These are phyloP conservation scores for Martensiomyces pterosporus DNA, from an alignment of 192 early-diverging fungal genomes.

Conservation along the genomic window DNA sequence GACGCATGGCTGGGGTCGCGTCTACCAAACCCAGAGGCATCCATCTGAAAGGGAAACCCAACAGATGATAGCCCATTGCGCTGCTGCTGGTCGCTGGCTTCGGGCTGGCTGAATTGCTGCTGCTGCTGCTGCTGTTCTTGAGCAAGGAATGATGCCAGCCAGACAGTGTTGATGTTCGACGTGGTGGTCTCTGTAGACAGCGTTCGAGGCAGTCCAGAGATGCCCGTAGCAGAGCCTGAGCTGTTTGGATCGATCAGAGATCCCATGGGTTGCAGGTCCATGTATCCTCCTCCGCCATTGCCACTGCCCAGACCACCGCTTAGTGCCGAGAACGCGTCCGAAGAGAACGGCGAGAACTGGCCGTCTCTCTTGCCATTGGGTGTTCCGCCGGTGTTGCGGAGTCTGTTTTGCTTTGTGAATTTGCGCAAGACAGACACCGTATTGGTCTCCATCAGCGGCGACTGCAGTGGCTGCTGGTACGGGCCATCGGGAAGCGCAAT, in stretches of 20 bases:
- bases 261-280: conserved; percentile 1
- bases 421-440: conserved; percentile 42
- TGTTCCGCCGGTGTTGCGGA: conserved; percentile 2
- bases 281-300: too few relatives aligned
- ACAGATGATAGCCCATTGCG: too few relatives aligned
- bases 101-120: background rate
- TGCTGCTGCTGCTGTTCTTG: conserved; percentile 28
- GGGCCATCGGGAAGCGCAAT: conserved; percentile 17
- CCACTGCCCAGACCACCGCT: conserved; percentile 5
- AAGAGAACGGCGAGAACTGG: conserved; percentile 3
- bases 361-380: conserved; percentile 1
- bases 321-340: background rate
- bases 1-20: conserved; percentile 13
- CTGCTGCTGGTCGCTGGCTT: too few relatives aligned
- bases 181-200: conserved; percentile 14
- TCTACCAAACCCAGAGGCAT: background rate
- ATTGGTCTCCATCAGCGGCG: conserved; percentile 36
- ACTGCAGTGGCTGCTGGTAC: conserved; percentile 15
- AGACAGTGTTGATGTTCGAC: conserved; percentile 17
- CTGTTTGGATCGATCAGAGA: background rate
- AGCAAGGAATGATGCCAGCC: conserved; percentile 37
- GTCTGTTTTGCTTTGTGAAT: conserved; percentile 33
- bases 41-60: too few relatives aligned
- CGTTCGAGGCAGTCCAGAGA: conserved; percentile 5
- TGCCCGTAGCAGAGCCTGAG: too few relatives aligned